Conservation (phyloP, 768 basidiomycete genomes). For the Termitomyces bulborhizus region DNA sequence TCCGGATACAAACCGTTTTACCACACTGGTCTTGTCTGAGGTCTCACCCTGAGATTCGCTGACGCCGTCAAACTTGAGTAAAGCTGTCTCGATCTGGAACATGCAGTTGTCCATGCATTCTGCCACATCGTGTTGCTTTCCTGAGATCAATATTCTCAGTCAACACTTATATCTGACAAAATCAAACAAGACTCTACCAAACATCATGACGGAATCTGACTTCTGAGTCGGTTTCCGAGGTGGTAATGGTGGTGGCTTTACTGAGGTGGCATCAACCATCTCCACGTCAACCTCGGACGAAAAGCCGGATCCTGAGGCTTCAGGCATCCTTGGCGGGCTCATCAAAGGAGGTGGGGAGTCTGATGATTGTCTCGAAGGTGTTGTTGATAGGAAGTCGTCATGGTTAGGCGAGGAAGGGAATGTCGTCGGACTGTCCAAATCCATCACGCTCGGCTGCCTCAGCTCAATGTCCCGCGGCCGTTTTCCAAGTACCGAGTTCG, state of each 20-base stretch:
- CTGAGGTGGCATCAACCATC: conserved; percentile 22
- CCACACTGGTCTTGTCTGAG: conserved; percentile 65
- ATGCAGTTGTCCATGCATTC: conserved; percentile 99
- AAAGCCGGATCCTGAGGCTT: conserved; percentile 26
- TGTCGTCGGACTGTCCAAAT: conserved; percentile 43
- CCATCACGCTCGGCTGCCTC: conserved; percentile 41
- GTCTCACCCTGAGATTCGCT: conserved; percentile 35
- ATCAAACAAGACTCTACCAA: conserved; percentile 45
- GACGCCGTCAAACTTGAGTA: conserved; percentile 64
- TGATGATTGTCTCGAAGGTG: conserved; percentile 21
- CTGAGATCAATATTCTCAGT: conserved; percentile 29
- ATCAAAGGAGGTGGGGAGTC: conserved; percentile 21
- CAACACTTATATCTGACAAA: neutral
- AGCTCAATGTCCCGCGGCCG: conserved; percentile 44
- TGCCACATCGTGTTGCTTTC: conserved; percentile 95
- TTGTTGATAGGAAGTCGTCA: conserved; percentile 26
- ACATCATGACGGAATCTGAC: conserved; percentile 84
- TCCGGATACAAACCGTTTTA: conserved; percentile 57
- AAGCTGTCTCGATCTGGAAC: conserved; percentile 94
- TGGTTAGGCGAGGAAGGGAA: conserved; percentile 27
- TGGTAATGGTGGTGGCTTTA: conserved; percentile 51
- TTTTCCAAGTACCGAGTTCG: conserved; percentile 63
- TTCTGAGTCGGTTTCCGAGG: conserved; percentile 44
- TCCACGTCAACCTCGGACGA: conserved; percentile 26
- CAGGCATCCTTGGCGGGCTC: conserved; percentile 20